Conservation (phyloP, 1,139 yeast genomes). For the Meyerozyma elateridarum region DNA sequence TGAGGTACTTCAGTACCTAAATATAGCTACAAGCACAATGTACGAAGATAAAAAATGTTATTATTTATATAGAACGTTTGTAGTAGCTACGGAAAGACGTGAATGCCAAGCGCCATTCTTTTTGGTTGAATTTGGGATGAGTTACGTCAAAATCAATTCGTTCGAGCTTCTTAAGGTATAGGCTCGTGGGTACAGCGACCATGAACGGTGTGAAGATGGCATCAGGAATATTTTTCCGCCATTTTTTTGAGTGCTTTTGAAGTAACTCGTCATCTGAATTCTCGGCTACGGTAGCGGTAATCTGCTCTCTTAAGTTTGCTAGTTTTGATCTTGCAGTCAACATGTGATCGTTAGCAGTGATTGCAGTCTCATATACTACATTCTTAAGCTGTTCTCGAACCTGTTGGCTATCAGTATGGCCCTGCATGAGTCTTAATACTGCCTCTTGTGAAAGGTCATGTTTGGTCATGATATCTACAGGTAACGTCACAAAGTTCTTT, state of each 20-base stretch:
- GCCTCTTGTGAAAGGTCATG: constrained; percentile 61
- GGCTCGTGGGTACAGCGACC: constrained; percentile 60
- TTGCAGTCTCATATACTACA: constrained; percentile 66
- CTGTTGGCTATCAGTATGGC: constrained; percentile 31
- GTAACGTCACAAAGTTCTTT: constrained; percentile 53
- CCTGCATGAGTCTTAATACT: constrained; percentile 47
- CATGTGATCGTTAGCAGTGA: constrained; percentile 76
- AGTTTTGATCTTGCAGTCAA: constrained; percentile 61
- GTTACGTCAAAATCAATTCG: constrained; percentile 60
- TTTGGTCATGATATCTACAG: constrained; percentile 56
- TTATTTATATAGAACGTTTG: constrained; percentile 34
- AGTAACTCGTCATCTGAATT: constrained; percentile 28
- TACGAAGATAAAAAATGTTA: too few relatives aligned
- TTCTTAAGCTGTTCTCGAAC: constrained; percentile 45
- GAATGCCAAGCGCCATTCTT: constrained; percentile 76
- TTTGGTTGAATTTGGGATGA: constrained; percentile 41
- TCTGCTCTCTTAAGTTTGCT: constrained; percentile 28
- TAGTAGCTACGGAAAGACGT: constrained; percentile 53
- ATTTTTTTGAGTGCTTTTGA: constrained; percentile 26
- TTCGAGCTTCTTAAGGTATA: constrained; percentile 60
- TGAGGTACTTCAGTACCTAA: too few relatives aligned
- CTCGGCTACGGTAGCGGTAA: constrained; percentile 21
- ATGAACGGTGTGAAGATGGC: constrained; percentile 64
- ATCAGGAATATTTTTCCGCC: constrained; percentile 56
- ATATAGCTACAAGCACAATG: background rate